A percentile compares a stretch with the other conserved stretches of the same genome.
phyloP scores from a whole-genome alignment of 2,329 filamentous ascomycete genomes.

The Fusarium euwallaceae region DNA sequence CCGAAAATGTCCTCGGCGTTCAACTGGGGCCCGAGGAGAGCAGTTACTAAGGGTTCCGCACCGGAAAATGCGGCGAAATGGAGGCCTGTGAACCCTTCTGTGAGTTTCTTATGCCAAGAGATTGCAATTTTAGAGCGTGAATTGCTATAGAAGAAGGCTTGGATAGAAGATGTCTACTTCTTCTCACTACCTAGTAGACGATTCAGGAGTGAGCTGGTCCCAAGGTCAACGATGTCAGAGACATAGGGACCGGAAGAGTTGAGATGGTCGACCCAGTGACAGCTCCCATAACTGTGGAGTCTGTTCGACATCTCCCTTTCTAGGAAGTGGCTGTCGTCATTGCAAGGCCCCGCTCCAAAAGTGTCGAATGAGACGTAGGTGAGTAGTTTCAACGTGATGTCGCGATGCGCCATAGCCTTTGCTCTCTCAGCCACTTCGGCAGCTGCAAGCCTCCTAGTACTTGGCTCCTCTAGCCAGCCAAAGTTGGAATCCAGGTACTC shows the following conservation, averaged over 20 bases:
- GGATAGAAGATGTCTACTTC: not conserved
- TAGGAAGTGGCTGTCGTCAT: accelerated
- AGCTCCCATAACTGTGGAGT: not conserved
- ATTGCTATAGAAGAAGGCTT: not conserved
- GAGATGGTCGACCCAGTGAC: not conserved
- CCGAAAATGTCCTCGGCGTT: not conserved
- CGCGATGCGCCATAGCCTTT: not conserved
- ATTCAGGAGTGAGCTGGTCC: not conserved
- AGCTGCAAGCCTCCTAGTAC: not conserved
- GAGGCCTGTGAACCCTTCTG: not conserved
- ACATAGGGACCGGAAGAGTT: not conserved
- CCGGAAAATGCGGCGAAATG: not conserved
- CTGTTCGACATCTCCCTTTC: not conserved
- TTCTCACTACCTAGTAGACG: not conserved
- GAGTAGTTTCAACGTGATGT: not conserved
- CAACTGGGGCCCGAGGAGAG: not conserved
- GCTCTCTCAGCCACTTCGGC: not conserved
- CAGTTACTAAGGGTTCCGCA: not conserved
- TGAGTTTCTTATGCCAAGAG: not conserved
- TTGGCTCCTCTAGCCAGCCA: not conserved
- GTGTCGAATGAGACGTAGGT: not conserved
- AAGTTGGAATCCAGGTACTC: not conserved
- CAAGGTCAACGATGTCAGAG: not conserved
- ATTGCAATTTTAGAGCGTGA: not conserved
- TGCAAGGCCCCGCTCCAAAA: not conserved